Conservation (phyloP, 371 early-diverging fungal genomes). For the Gilbertella persicaria region DNA sequence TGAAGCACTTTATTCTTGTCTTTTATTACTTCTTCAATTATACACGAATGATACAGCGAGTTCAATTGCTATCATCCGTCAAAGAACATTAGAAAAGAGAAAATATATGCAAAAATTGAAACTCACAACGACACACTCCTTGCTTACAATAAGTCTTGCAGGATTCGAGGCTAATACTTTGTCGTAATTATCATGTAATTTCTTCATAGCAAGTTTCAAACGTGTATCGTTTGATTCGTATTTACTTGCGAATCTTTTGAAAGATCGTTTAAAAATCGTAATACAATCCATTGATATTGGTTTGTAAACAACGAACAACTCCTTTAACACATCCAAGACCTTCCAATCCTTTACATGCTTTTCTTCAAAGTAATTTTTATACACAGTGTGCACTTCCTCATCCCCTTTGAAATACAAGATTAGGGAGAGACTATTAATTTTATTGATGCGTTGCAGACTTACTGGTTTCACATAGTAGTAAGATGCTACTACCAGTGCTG, state of each 20-base stretch:
- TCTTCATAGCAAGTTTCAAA: constrained; percentile 8
- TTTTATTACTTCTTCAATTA: constrained; percentile 1
- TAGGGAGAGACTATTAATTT: constrained; percentile 3
- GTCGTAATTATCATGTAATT: constrained; percentile 5
- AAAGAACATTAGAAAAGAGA: constrained; percentile 1
- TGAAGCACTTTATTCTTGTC: constrained; percentile 2
- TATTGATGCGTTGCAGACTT: constrained; percentile 11
- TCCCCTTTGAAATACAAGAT: constrained; percentile 9
- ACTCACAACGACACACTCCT: constrained; percentile 4
- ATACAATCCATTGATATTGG: no score
- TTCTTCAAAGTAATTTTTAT: constrained; percentile 11
- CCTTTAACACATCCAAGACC: constrained; percentile 10
- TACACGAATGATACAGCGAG: not conserved
- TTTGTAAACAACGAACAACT: constrained; percentile 11
- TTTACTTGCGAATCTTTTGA: constrained; percentile 4
- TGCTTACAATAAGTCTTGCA: constrained; percentile 6
- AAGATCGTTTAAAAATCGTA: constrained; percentile 13
- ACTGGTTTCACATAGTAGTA: constrained; percentile 19
- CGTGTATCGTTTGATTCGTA: constrained; percentile 7
- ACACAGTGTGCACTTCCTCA: constrained; percentile 10
- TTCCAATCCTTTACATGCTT: constrained; percentile 15
- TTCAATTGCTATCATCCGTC: constrained; percentile 6
- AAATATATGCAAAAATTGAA: not conserved
- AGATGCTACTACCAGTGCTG: no score
- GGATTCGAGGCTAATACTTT: constrained; percentile 7